Evolutionary conservation across 2,329 filamentous ascomycete species (phyloP).

Genomic region (Rutstroemia sp.): DNA sequence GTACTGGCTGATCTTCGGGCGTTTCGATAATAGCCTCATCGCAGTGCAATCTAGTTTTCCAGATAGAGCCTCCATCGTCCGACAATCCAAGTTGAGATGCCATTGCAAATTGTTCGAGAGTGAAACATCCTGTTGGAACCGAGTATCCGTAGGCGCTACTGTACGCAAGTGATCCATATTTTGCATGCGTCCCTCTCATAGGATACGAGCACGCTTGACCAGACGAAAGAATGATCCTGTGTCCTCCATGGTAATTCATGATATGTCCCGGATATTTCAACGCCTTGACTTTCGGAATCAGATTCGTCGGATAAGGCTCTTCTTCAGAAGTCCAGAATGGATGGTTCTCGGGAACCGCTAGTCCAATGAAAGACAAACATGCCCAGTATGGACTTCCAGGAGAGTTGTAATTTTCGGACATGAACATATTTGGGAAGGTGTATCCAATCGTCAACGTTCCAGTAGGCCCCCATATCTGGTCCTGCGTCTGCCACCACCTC

Average conservation of each 20-base stretch:
- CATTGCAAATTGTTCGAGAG: constrained; percentile 68
- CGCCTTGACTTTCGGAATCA: constrained; percentile 51
- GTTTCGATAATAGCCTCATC: constrained; percentile 55
- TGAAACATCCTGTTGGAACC: constrained; percentile 67
- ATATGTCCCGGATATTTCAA: constrained; percentile 68
- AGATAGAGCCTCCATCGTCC: constrained; percentile 69
- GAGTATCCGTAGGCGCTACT: constrained; percentile 70
- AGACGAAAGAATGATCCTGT: constrained; percentile 67
- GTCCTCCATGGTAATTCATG: constrained; percentile 61
- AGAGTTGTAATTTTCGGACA: constrained; percentile 79
- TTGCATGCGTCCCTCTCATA: constrained; percentile 73
- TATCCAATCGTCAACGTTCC: constrained; percentile 71
- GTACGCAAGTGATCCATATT: constrained; percentile 75
- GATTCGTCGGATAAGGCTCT: constrained; percentile 47
- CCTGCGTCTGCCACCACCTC: constrained; percentile 71
- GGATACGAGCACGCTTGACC: constrained; percentile 79
- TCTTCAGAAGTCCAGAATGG: constrained; percentile 69
- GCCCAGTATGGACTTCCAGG: constrained; percentile 69
- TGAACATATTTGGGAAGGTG: constrained; percentile 71
- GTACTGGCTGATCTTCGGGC: constrained; percentile 45
- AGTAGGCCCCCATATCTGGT: constrained; percentile 65
- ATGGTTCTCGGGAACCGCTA: constrained; percentile 61
- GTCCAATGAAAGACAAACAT: constrained; percentile 67
- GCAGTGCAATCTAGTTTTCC: constrained; percentile 68
- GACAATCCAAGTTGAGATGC: constrained; percentile 70